Conservation (phyloP, 257 asterid species). For the Nyctanthes arbortristis region DNA sequence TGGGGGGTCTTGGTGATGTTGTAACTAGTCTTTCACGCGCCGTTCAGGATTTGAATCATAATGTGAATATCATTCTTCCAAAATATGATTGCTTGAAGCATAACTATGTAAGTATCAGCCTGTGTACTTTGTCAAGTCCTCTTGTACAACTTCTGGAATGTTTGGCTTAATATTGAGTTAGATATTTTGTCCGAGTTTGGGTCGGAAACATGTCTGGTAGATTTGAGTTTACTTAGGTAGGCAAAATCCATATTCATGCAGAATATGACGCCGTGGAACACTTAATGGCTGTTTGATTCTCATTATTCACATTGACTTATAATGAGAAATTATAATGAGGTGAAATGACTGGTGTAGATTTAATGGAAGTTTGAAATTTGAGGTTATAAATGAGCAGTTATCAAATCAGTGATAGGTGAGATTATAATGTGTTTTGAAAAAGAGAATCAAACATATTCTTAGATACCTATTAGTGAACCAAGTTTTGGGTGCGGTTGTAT, state of each 20-base stretch:
- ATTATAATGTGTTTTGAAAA: no score
- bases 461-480: no score
- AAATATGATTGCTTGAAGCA: constrained; percentile 85
- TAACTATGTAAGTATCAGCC: constrained; percentile 56
- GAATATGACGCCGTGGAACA: no score
- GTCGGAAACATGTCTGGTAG: neutral
- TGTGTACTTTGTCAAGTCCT: constrained; percentile 24
- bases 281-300: no score
- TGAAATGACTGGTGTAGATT: no score
- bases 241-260: neutral
- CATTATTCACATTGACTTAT: no score
- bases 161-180: constrained; percentile 19
- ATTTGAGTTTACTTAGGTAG: constrained; percentile 4
- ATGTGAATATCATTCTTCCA: constrained; percentile 84
- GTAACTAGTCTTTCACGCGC: constrained; percentile 99
- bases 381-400: no score
- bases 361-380: no score
- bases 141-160: constrained; percentile 19
- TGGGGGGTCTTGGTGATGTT: constrained; percentile 99
- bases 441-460: no score
- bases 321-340: no score
- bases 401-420: no score
- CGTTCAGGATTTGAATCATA: constrained; percentile 91
- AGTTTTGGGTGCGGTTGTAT: constrained; percentile 13
- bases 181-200: constrained; percentile 21